phyloP scores from a whole-genome alignment of 441 rosid genomes.

The Sinapis alba region DNA sequence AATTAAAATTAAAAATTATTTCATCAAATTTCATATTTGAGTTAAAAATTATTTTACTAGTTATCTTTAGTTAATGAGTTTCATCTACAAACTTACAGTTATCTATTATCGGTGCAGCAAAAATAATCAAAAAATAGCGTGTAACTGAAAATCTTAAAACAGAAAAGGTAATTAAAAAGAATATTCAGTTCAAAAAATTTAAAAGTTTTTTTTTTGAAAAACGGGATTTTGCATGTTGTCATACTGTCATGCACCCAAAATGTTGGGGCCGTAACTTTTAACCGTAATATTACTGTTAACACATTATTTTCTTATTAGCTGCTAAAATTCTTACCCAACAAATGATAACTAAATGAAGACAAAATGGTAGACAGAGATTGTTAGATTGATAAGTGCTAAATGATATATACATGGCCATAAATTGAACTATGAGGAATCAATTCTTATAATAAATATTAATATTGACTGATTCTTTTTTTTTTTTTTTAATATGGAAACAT shows the following conservation, averaged over 20 bases:
- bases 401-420: constrained; percentile 25
- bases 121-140: background rate
- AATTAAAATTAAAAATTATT: too few relatives aligned
- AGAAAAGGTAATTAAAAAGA: background rate
- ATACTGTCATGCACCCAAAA: constrained; percentile 1
- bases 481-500: background rate
- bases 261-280: background rate
- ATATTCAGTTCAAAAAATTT: too few relatives aligned
- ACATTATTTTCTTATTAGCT: background rate
- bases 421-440: constrained; percentile 22
- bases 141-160: background rate
- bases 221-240: background rate
- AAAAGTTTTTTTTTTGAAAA: too few relatives aligned
- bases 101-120: background rate
- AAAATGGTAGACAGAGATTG: background rate
- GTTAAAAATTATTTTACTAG: too few relatives aligned
- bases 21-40: too few relatives aligned
- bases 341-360: background rate
- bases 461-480: background rate
- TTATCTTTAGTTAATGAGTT: too few relatives aligned
- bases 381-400: background rate
- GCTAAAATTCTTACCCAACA: background rate
- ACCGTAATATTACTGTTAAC: background rate
- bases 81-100: too few relatives aligned
- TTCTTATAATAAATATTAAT: constrained; percentile 16